Evolutionary conservation across 192 early-diverging fungal genomes (phyloP), one percentile per base, ranked within the genome.

Genomic region (Cetraspora pellucida): DNA sequence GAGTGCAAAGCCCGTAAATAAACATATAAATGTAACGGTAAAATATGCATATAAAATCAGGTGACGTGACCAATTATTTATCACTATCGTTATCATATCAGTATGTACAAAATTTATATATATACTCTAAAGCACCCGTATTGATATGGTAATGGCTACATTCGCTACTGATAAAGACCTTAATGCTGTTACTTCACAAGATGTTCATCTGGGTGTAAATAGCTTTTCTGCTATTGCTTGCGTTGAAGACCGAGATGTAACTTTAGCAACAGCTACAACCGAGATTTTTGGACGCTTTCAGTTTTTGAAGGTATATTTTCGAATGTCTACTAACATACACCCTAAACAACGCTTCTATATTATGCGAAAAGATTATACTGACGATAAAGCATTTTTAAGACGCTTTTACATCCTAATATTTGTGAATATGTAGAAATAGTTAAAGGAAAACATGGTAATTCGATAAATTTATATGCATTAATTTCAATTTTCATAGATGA

Each of bases 361-460:
- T 55, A 37, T 37, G 37, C 7, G 37, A 7, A 37, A 37, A 37
- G 37, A 1, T 37, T 37, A 37, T 37, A 37, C 1, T 37, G 37
- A 37, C 37, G 7, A 37, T 37, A 37, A 37, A 37, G 59, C 37
- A 17, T 63, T 46, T 21, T 61, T 60, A 81, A 89, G 89, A 84
- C 84, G 25, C 77, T 91, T 14, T 76, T 54, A 31, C 86, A 90
- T 74, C 86, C 89, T n/a, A 84, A 85, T 52, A 54, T 91, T n/a
- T 90, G 90, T 76, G 84, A 85, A 70, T 90, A 91, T 78, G 75
- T 90, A 54, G 90, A 91, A 66, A 86, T 89, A 68, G 76, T 86
- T 31, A 88, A 88, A 72, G 90, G 89, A 64, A 88, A 89, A 63
- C 81, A 88, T 73, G 88, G 89, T 87, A 82, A 49, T 71, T 60